Conservation (phyloP, 495 filamentous ascomycete species). For the Xylaria longipes region DNA sequence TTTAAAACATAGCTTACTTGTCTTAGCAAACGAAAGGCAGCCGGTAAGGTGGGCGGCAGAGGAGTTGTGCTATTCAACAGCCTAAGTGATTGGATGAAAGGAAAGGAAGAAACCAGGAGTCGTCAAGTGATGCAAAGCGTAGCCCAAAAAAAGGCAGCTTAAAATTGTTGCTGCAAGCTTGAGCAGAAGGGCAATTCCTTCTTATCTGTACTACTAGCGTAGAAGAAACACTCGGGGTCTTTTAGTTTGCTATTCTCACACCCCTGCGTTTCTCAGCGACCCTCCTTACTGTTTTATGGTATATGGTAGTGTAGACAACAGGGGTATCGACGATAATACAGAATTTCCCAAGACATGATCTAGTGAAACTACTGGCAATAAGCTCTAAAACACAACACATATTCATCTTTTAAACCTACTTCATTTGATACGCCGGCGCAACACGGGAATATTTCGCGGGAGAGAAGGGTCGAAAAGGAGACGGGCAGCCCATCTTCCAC, state of each 20-base stretch:
- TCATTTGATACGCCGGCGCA: background rate
- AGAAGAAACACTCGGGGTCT: background rate
- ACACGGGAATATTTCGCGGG: background rate
- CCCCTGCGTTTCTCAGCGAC: background rate
- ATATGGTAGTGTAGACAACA: background rate
- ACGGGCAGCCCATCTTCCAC: background rate
- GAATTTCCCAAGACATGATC: background rate
- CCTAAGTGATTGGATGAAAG: background rate
- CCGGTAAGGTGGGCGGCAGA: background rate
- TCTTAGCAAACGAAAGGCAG: slow-evolving; percentile 1
- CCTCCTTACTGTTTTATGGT: background rate
- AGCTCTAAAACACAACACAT: background rate
- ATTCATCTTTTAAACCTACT: background rate
- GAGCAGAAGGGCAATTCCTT: background rate
- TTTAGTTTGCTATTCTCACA: slow-evolving; percentile 5
- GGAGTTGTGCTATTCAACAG: background rate
- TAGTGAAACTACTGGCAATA: background rate
- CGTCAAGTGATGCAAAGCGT: background rate
- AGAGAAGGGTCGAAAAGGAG: background rate
- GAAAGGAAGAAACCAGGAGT: background rate
- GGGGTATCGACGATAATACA: background rate
- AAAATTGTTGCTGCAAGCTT: background rate
- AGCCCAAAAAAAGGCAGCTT: background rate
- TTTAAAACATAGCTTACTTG: slow-evolving; percentile 1
- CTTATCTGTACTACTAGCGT: background rate